Base-by-base conservation (phyloP, 2,329 filamentous ascomycete species). In the Sphaceloma murrayae region DNA sequence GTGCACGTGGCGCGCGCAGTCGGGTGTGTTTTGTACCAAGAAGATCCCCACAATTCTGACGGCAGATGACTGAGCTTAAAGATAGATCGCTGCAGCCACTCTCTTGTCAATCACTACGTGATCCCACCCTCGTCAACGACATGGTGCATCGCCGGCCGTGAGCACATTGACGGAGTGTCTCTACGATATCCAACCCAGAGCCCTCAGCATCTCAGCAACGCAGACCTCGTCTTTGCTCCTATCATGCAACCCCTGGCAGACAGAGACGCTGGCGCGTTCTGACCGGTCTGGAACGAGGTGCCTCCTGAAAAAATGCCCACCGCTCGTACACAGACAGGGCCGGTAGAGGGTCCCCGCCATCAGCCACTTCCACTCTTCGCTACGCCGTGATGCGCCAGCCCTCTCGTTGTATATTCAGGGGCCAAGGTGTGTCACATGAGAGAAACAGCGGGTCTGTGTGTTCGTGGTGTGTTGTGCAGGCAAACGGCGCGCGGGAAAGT, bases 291-390 rank as follows among this genome's bases (percentile, higher is more conserved):
- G 36, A 40, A 40, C 36, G 30, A 29, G 14, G 27, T 40, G 36
- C 36, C 36, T 40, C 36, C 36, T 40, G 36, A 40, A n/a, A n/a
- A n/a, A n/a, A 24, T 30, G 10, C 17, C 36, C 22, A 26, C 36
- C 17, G 14, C 16, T 6, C 11, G 14, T 10, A 27, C 22, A 14
- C 7, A 29, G 24, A 7, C 11, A 29, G 6, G 36, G 22, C 36
- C 16, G 22, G 19, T 17, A 24, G 10, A 40, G 36, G 24, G 36
- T 40, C 14, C 19, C 8, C 21, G 16, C 11, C 14, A 6, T 22
- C 36, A 40, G 36, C 36, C 36, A 40, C 36, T 29, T 10, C 36
- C 36, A 36, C 33, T 17, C n/a, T n/a, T n/a, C n/a, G n/a, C n/a
- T n/a, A n/a, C n/a, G n/a, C n/a, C n/a, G n/a, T n/a, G n/a, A n/a